phyloP scores from a whole-genome alignment of 306 rosid species.

The Acmispon strigosus region DNA sequence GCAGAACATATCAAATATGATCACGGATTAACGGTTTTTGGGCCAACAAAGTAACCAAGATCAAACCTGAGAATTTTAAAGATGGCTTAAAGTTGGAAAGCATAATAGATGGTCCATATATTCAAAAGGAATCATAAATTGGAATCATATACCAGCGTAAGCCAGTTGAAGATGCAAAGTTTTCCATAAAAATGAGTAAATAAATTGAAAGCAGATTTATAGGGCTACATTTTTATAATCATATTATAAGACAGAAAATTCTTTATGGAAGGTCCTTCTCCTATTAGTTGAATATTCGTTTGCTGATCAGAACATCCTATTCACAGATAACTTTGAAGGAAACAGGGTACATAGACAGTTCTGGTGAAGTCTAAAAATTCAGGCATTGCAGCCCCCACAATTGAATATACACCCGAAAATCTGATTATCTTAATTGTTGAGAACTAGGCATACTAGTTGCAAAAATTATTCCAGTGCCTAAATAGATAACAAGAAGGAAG shows the following conservation, averaged over 20 bases:
- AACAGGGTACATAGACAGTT: background rate
- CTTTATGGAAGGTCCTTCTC: background rate
- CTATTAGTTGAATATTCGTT: background rate
- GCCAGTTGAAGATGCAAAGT: background rate
- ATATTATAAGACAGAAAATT: background rate
- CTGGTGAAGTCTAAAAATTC: background rate
- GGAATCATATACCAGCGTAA: background rate
- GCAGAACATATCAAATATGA: background rate
- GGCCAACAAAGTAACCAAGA: conserved; percentile 4
- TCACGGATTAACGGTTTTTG: background rate
- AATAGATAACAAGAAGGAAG: background rate
- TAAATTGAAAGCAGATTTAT: background rate
- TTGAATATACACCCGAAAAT: background rate
- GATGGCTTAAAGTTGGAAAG: background rate
- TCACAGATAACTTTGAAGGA: background rate
- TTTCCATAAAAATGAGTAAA: background rate
- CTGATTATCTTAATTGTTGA: background rate
- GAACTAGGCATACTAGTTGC: background rate
- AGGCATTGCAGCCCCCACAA: conserved; percentile 4
- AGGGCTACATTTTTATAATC: background rate
- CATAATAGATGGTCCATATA: background rate
- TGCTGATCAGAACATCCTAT: background rate
- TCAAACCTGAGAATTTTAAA: background rate
- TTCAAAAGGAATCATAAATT: conserved; percentile 5
- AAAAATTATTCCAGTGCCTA: background rate